These are phyloP conservation scores for Inonotus obliquus DNA, from an alignment of 1,284 basidiomycete species.

Conservation along the genomic window DNA sequence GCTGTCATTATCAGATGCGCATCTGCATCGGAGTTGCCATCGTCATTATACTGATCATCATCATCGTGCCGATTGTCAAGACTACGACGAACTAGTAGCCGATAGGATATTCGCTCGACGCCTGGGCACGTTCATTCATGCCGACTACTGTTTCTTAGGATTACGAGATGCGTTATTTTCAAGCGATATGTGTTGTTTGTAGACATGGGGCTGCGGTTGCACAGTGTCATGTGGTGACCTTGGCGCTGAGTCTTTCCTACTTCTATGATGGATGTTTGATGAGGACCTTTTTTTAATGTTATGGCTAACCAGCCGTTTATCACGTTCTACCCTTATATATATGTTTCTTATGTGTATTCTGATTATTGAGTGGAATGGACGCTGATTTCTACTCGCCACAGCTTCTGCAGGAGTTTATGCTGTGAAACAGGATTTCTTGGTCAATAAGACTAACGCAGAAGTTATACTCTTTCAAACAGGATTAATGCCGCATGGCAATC, in stretches of 20 bases:
- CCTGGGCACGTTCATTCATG: not conserved
- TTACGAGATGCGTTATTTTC: not conserved
- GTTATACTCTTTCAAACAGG: too few relatives aligned
- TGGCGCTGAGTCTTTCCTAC: not conserved
- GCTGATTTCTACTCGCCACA: conserved; percentile 3
- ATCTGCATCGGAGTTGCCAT: conserved; percentile 87
- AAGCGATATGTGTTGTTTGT: not conserved
- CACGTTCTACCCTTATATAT: not conserved
- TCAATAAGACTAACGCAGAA: too few relatives aligned
- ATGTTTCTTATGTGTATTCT: conserved; percentile 2
- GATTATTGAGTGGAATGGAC: not conserved
- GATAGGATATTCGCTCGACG: not conserved
- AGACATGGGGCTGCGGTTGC: not conserved
- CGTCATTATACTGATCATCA: conserved; percentile 86
- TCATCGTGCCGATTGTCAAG: conserved; percentile 89
- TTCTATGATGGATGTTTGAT: not conserved
- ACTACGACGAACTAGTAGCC: conserved; percentile 37
- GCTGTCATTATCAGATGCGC: conserved; percentile 59
- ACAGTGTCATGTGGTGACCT: not conserved
- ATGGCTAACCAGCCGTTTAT: not conserved
- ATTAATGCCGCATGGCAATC: too few relatives aligned
- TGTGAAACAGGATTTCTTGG: too few relatives aligned
- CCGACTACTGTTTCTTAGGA: not conserved
- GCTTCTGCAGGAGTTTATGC: too few relatives aligned
- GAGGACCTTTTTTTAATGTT: conserved; percentile 5